These are phyloP conservation scores for Scopulariopsis brevicaulis DNA, from an alignment of 2,329 filamentous ascomycete species.

Conservation along the genomic window DNA sequence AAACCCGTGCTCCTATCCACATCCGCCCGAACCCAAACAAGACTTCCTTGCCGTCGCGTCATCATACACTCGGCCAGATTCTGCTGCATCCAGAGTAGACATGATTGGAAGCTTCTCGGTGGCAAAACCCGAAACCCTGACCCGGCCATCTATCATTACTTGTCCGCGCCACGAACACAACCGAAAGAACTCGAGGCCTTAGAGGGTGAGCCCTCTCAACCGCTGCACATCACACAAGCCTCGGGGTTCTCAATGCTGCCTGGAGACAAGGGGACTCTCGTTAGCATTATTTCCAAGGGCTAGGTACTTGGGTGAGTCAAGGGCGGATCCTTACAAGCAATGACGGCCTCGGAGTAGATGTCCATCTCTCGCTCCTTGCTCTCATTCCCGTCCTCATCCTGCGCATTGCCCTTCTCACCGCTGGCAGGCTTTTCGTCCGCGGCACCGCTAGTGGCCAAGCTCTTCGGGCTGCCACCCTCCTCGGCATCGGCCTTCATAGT, in stretches of 20 bases:
- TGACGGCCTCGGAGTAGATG: slow-evolving; percentile 87
- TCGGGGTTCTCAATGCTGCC: slow-evolving; percentile 96
- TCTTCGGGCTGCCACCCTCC: slow-evolving; percentile 67
- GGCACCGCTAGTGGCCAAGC: slow-evolving; percentile 47
- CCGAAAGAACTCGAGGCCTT: neutral
- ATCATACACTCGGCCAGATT: neutral
- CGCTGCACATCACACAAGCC: slow-evolving; percentile 93
- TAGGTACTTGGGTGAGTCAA: neutral
- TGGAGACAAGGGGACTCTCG: slow-evolving; percentile 16
- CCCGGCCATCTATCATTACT: neutral
- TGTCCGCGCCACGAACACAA: neutral
- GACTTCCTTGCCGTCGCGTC: neutral
- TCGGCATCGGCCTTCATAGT: slow-evolving; percentile 60
- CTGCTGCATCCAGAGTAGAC: neutral
- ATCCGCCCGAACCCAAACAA: neutral
- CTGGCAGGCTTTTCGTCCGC: slow-evolving; percentile 26
- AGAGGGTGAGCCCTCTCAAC: slow-evolving; percentile 34
- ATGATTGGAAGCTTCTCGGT: neutral
- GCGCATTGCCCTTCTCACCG: slow-evolving; percentile 36
- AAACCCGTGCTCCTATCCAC: neutral
- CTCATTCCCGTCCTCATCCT: slow-evolving; percentile 63
- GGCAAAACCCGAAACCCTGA: neutral
- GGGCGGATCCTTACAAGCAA: slow-evolving; percentile 58
- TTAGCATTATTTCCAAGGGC: neutral
- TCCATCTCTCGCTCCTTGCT: slow-evolving; percentile 72